Percentiles rank a stretch among this genome's conserved stretches.
Evolutionary conservation across 2,329 filamentous ascomycete species (phyloP).

Genomic region (Trematosphaeria pertusa): DNA sequence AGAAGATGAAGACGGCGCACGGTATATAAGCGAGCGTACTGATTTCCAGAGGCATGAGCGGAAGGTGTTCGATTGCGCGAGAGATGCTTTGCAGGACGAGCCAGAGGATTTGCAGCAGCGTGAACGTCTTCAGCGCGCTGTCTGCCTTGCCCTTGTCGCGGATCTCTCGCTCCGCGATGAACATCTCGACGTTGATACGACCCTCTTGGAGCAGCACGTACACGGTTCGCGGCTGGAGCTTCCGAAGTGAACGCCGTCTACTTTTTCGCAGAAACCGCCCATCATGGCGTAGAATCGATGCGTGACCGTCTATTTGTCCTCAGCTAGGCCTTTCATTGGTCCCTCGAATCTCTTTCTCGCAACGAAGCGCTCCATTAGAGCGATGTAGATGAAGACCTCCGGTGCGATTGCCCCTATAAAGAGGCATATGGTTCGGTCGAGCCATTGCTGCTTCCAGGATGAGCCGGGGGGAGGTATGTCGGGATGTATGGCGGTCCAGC

Average conservation of each 20-base stretch:
- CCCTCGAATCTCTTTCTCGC: neutral
- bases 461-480: constrained; percentile 14
- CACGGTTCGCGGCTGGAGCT: neutral
- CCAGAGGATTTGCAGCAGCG: constrained; percentile 25
- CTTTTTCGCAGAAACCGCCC: constrained; percentile 14
- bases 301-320: constrained; percentile 18
- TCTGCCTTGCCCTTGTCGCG: constrained; percentile 25
- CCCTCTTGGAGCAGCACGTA: constrained; percentile 1
- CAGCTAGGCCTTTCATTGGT: neutral
- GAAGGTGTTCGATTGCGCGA: constrained; percentile 14
- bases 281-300: constrained; percentile 23
- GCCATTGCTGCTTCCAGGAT: constrained; percentile 9
- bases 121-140: constrained; percentile 21
- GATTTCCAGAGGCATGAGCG: constrained; percentile 22
- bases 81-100: constrained; percentile 23
- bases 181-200: neutral
- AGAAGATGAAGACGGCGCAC: constrained; percentile 19
- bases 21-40: constrained; percentile 25
- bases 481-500: constrained; percentile 20
- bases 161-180: constrained; percentile 18
- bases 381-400: constrained; percentile 11
- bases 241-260: neutral
- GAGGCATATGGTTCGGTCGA: constrained; percentile 10
- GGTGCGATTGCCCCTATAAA: constrained; percentile 7
- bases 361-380: constrained; percentile 1